Evolutionary conservation across 345 rosid species (phyloP).

Genomic region (Moringa oleifera): DNA sequence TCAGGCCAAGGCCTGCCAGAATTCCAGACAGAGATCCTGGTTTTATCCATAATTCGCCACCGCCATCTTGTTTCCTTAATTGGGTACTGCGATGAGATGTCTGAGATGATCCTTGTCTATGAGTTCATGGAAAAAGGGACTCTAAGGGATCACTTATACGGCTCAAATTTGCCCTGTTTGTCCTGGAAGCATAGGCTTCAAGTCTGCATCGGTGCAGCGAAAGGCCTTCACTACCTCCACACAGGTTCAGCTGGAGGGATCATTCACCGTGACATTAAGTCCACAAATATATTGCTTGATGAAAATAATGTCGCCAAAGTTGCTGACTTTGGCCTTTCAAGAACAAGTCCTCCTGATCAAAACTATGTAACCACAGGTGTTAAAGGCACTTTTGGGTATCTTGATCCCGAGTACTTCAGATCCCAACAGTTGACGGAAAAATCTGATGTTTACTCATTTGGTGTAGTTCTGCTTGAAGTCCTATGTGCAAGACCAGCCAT

Average conservation of each 20-base stretch:
- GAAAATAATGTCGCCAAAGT: constrained; percentile 23
- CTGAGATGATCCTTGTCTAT: constrained; percentile 29
- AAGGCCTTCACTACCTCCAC: constrained; percentile 26
- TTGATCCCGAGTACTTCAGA: constrained; percentile 15
- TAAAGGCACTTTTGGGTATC: constrained; percentile 30
- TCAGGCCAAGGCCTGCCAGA: constrained; percentile 24
- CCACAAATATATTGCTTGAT: constrained; percentile 27
- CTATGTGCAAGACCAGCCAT: constrained; percentile 27
- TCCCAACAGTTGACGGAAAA: constrained; percentile 11
- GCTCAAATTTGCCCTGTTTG: constrained; percentile 6
- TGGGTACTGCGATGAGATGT: constrained; percentile 54
- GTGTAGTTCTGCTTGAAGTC: constrained; percentile 26
- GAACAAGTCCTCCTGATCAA: constrained; percentile 6
- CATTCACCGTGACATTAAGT: constrained; percentile 29
- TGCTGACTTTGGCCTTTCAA: constrained; percentile 25
- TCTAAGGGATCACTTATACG: constrained; percentile 19
- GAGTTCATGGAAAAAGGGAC: constrained; percentile 34
- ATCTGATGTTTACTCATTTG: constrained; percentile 23
- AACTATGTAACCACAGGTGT: constrained; percentile 10
- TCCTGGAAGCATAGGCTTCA: constrained; percentile 24
- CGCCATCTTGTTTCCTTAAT: constrained; percentile 66
- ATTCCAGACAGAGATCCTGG: constrained; percentile 26
- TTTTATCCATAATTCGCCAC: constrained; percentile 57
- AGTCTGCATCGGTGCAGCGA: constrained; percentile 25
- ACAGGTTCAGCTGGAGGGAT: constrained; percentile 16